Evolutionary conservation across 176 grass and related monocot species (phyloP), one percentile per base, ranked within the genome.

Genomic region (Dendrocalamus sinicus): DNA sequence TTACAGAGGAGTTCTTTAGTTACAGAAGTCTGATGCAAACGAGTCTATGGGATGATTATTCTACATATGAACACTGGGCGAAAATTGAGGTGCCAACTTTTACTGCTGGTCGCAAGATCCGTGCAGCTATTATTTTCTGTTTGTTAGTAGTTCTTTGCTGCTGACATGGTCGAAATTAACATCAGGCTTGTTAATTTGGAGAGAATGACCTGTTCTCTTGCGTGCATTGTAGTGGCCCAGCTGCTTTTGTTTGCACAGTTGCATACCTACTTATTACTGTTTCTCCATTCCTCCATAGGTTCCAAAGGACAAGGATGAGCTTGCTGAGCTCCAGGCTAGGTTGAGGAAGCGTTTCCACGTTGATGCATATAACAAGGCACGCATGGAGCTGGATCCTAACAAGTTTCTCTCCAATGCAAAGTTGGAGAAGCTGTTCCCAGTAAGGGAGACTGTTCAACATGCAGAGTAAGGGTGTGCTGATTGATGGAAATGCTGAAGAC

Each of bases 41-140:
- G 39, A 91, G 73, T 82, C 70, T 98, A 8, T 98, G 93, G 96
- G 86, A 88, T 90, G 82, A 81, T 82, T 98, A 92, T 88, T 98
- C 89, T 79, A 93, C 96, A 65, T 95, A 87, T 50, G 96, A 98
- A 58, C 96, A 98, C 71, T 98, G 93, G 96, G 96, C 96, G n/a
- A 98, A 98, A 91, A 93, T 98, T 86, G 93, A 98, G 93, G 96
- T 97, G 75, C 24, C 24, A 30, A 72, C 41, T 70, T 86, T 48
- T 44, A 81, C 40, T 80, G 35, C 22, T 47, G 40, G 14, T 17
- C 65, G 4, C 43, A 80, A 62, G 13, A 78, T 75, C 20, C 22
- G 28, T 39, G 70, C 19, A 77, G 30, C 23, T 63, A 78, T 46
- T 15, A 10, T 70, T 84, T 9, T 28, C 41, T 63, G 44, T 72